phyloP scores from a whole-genome alignment of 2,329 filamentous ascomycete genomes.

The Decorospora gaudefroyi region DNA sequence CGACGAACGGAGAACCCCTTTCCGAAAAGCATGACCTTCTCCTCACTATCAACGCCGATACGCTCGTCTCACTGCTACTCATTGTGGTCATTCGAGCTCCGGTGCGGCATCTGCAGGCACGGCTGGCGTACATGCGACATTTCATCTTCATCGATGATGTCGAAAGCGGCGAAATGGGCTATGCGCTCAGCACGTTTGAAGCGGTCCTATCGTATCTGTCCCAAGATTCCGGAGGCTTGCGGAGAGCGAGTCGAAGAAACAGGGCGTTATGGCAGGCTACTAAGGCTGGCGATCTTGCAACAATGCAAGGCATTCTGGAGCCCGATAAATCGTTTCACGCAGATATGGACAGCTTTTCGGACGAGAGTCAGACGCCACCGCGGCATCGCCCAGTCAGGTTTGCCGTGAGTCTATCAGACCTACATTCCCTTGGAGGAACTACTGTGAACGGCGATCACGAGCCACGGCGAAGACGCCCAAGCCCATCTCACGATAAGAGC shows the following conservation, averaged over 20 bases:
- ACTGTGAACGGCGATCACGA: conserved; percentile 40
- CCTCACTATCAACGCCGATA: conserved; percentile 81
- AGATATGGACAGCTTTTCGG: conserved; percentile 31
- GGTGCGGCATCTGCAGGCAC: conserved; percentile 82
- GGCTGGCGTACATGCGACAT: conserved; percentile 91
- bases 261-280: conserved; percentile 85
- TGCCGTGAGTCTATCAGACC: conserved; percentile 38
- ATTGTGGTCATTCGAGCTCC: conserved; percentile 92
- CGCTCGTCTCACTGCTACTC: conserved; percentile 85
- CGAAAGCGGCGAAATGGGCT: conserved; percentile 93
- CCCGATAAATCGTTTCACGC: conserved; percentile 58
- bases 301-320: conserved; percentile 79
- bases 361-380: conserved; percentile 34
- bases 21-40: conserved; percentile 60
- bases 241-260: conserved; percentile 84
- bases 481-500: conserved; percentile 25
- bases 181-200: conserved; percentile 93
- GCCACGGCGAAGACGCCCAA: conserved; percentile 24
- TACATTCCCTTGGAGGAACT: conserved; percentile 32
- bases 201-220: conserved; percentile 88
- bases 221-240: conserved; percentile 77
- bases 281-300: conserved; percentile 73
- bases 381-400: conserved; percentile 39
- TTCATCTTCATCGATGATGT: conserved; percentile 99
- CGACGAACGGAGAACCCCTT: conserved; percentile 30